Percentiles rank a stretch among this genome's conserved stretches.
phyloP scores from a whole-genome alignment of 331 rosid genomes.

The Ulmus americana region DNA sequence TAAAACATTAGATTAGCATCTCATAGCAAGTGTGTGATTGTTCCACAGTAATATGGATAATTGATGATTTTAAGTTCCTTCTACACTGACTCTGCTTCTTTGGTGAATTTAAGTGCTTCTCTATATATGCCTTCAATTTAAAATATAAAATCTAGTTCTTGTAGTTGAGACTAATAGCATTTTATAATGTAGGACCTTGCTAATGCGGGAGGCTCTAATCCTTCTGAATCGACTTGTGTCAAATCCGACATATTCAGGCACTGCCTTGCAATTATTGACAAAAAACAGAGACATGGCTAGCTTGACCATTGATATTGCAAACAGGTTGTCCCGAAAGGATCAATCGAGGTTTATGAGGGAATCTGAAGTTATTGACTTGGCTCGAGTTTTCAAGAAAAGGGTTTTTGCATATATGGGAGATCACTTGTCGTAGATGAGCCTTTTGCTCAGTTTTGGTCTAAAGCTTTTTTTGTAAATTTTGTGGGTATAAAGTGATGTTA shows the following conservation, averaged over 20 bases:
- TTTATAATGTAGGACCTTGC: slow-evolving; percentile 58
- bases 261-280: slow-evolving; percentile 42
- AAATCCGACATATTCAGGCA: slow-evolving; percentile 49
- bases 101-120: background rate
- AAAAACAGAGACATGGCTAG: slow-evolving; percentile 66
- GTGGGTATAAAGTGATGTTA: background rate
- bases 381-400: slow-evolving; percentile 62
- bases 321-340: slow-evolving; percentile 51
- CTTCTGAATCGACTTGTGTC: slow-evolving; percentile 80
- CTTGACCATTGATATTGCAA: slow-evolving; percentile 58
- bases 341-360: slow-evolving; percentile 38
- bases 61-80: background rate
- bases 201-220: slow-evolving; percentile 76
- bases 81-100: no score
- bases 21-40: no score
- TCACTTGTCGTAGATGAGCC: slow-evolving; percentile 18
- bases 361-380: slow-evolving; percentile 63
- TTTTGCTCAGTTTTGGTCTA: slow-evolving; percentile 1
- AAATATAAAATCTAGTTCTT: background rate
- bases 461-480: slow-evolving; percentile 18
- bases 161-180: slow-evolving; percentile 15
- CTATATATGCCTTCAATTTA: background rate
- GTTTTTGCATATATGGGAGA: slow-evolving; percentile 57
- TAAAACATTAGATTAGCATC: no score
- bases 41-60: background rate